These are phyloP conservation scores for Candolleomyces eurysporus DNA, from an alignment of 768 basidiomycete species.

Conservation along the genomic window DNA sequence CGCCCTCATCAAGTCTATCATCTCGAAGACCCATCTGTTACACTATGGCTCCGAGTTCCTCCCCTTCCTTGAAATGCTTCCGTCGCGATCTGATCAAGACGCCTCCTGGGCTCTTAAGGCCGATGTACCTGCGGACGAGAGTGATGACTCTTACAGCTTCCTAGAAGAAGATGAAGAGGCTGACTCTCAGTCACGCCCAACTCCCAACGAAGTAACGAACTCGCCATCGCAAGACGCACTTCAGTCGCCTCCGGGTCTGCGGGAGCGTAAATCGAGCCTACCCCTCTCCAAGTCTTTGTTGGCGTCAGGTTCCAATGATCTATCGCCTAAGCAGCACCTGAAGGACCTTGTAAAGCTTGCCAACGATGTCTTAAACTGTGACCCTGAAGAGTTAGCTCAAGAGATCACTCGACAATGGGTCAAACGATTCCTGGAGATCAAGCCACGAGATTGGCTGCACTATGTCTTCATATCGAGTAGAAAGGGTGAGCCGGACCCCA, in stretches of 20 bases:
- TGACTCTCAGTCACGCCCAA: conserved; percentile 23
- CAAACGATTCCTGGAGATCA: conserved; percentile 68
- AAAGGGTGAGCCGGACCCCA: conserved; percentile 67
- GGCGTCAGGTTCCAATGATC: conserved; percentile 34
- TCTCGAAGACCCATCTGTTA: conserved; percentile 75
- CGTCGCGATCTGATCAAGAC: conserved; percentile 65
- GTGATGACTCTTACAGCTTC: conserved; percentile 57
- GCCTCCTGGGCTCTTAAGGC: conserved; percentile 71
- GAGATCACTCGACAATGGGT: conserved; percentile 81
- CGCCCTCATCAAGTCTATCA: conserved; percentile 76
- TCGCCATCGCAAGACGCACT: background rate
- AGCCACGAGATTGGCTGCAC: conserved; percentile 88
- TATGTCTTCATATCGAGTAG: conserved; percentile 71
- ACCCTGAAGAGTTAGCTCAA: conserved; percentile 71
- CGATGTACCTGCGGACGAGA: conserved; percentile 56
- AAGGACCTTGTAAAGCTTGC: conserved; percentile 62
- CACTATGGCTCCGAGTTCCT: conserved; percentile 85
- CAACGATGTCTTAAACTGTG: conserved; percentile 51
- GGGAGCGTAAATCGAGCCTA: conserved; percentile 71
- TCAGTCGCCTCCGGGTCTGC: conserved; percentile 10
- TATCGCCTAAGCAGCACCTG: conserved; percentile 54
- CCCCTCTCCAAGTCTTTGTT: conserved; percentile 50
- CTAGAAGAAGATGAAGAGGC: conserved; percentile 54
- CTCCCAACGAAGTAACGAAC: conserved; percentile 7
- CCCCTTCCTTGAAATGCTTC: conserved; percentile 71